Conservation (phyloP, 1,284 basidiomycete genomes). For the Leccinum subrobustum region DNA sequence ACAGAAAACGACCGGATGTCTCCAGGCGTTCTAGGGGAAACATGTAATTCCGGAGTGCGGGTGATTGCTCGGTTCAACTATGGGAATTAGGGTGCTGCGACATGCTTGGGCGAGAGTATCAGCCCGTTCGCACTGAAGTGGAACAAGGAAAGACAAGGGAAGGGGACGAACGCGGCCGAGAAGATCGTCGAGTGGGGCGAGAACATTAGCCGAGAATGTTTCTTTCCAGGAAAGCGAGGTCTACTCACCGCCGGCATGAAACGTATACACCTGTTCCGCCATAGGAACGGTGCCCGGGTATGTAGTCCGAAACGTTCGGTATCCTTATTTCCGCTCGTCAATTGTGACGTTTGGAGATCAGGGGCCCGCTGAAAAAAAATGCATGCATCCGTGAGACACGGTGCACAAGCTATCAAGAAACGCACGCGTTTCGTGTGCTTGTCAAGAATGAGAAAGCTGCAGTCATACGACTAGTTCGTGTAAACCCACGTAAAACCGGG, state of each 20-base stretch:
- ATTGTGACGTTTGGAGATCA: background rate
- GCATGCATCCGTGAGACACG: background rate
- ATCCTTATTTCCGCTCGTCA: background rate
- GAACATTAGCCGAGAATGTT: background rate
- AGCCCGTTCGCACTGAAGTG: background rate
- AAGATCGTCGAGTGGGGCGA: slow-evolving; percentile 8
- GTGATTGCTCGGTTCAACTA: background rate
- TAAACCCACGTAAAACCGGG: background rate
- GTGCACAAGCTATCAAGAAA: background rate
- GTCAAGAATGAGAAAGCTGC: background rate
- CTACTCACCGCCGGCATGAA: background rate
- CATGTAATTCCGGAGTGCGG: background rate
- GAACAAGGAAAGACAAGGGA: background rate
- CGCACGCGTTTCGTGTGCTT: background rate
- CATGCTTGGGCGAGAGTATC: background rate
- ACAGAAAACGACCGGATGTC: background rate
- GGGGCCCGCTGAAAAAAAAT: background rate
- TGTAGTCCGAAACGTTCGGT: background rate
- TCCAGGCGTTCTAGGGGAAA: background rate
- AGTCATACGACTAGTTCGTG: background rate
- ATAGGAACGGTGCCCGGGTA: background rate
- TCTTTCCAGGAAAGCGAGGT: slow-evolving; percentile 3
- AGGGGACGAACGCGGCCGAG: background rate
- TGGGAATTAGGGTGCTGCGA: slow-evolving; percentile 2
- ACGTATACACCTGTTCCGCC: no score